Conservation (phyloP, 2,329 filamentous ascomycete genomes). For the Davidsoniella virescens region DNA sequence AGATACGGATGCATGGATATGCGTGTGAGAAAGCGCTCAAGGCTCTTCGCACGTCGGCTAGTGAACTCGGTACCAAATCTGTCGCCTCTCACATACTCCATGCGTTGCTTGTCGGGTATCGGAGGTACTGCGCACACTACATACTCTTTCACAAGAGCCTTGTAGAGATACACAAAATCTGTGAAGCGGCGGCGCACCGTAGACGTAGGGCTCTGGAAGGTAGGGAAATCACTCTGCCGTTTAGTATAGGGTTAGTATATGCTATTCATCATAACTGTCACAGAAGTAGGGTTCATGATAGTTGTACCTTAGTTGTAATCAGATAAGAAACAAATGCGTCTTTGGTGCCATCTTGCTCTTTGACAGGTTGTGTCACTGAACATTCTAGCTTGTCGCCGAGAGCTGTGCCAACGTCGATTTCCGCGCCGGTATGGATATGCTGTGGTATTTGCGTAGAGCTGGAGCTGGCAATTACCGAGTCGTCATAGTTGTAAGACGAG, state of each 20-base stretch:
- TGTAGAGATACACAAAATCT: conserved; percentile 94
- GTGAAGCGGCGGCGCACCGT: conserved; percentile 82
- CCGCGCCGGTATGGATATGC: neutral
- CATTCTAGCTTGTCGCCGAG: conserved; percentile 54
- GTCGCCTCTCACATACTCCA: conserved; percentile 95
- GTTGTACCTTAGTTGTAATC: conserved; percentile 66
- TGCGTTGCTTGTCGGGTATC: conserved; percentile 94
- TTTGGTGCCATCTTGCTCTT: conserved; percentile 93
- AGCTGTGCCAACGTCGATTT: conserved; percentile 11
- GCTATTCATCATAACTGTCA: neutral
- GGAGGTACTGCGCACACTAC: conserved; percentile 86
- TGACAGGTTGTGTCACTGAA: conserved; percentile 65
- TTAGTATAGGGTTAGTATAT: neutral
- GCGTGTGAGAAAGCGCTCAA: conserved; percentile 79
- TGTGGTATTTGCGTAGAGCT: conserved; percentile 2
- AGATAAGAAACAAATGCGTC: conserved; percentile 94
- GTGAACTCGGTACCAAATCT: conserved; percentile 92
- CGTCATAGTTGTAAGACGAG: conserved; percentile 10
- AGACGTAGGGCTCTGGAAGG: conserved; percentile 71
- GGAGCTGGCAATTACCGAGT: conserved; percentile 3
- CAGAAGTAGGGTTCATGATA: neutral
- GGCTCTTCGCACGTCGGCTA: conserved; percentile 67
- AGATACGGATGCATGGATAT: conserved; percentile 78
- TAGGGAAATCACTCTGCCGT: conserved; percentile 73
- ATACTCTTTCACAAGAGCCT: conserved; percentile 73